A percentile compares a stretch with the other conserved stretches of the same genome.
Conservation (phyloP, 768 basidiomycete genomes). For the Tulasnella sp. region DNA sequence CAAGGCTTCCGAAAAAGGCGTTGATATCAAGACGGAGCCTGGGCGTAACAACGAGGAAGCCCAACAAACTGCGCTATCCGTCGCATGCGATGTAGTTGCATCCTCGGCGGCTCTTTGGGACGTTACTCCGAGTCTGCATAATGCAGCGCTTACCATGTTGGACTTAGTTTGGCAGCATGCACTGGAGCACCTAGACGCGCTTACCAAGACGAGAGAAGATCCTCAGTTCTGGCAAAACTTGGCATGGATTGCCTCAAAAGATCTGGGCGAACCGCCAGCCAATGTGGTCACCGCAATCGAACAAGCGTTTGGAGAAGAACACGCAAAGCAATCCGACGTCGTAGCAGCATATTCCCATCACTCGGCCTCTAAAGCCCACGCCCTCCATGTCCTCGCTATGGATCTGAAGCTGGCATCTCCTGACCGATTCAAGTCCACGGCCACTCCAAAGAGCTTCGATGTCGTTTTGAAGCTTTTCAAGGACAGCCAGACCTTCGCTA, state of each 20-base stretch:
- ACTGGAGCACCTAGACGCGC: slow-evolving; percentile 55
- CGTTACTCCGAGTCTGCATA: slow-evolving; percentile 64
- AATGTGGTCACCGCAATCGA: slow-evolving; percentile 40
- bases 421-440: slow-evolving; percentile 20
- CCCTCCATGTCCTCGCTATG: slow-evolving; percentile 61
- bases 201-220: slow-evolving; percentile 51
- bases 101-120: slow-evolving; percentile 74
- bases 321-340: slow-evolving; percentile 50
- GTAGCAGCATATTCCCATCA: slow-evolving; percentile 61
- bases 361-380: slow-evolving; percentile 62
- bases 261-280: slow-evolving; percentile 67
- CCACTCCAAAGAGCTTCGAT: slow-evolving; percentile 20
- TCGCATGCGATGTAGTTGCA: slow-evolving; percentile 56
- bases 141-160: slow-evolving; percentile 66
- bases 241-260: slow-evolving; percentile 52
- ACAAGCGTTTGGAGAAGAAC: not conserved
- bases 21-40: not conserved
- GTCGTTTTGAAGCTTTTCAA: slow-evolving; percentile 24
- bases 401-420: slow-evolving; percentile 37
- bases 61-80: slow-evolving; percentile 51
- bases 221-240: slow-evolving; percentile 64
- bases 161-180: slow-evolving; percentile 74
- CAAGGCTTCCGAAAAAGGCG: slow-evolving; percentile 30
- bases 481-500: slow-evolving; percentile 31
- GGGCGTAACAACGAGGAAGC: slow-evolving; percentile 26